These are phyloP conservation scores for Microbotryum silenes-acaulis DNA, from an alignment of 1,284 basidiomycete genomes.

Conservation along the genomic window DNA sequence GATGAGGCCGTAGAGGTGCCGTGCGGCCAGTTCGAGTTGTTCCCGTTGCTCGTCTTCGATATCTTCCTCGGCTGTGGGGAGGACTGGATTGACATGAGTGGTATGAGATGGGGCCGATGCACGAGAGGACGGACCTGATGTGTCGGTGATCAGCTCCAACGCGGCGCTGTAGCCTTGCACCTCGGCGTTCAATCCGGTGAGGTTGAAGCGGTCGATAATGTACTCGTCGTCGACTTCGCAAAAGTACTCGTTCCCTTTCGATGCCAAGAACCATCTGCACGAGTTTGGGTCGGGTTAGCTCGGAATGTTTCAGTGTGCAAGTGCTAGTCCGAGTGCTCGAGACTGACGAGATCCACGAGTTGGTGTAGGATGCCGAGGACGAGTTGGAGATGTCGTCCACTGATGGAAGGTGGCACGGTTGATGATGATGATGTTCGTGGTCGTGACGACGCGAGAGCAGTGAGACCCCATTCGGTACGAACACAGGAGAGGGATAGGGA, in stretches of 20 bases:
- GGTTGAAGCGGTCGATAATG: conserved; percentile 95
- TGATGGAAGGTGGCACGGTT: not conserved
- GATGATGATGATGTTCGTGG: not conserved
- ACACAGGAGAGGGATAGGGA: too few relatives aligned
- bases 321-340: not conserved
- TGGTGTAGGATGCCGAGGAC: conserved; percentile 36
- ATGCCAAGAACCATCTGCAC: conserved; percentile 81
- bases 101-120: not conserved
- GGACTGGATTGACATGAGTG: conserved; percentile 72
- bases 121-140: conserved; percentile 53
- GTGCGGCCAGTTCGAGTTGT: conserved; percentile 73
- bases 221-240: conserved; percentile 99
- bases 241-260: conserved; percentile 84
- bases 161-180: conserved; percentile 91
- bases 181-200: conserved; percentile 93
- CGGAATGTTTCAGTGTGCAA: not conserved
- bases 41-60: conserved; percentile 47
- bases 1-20: conserved; percentile 88
- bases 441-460: not conserved
- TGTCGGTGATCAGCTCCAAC: conserved; percentile 87
- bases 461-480: not conserved
- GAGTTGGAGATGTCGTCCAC: conserved; percentile 35
- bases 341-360: conserved; percentile 33
- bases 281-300: not conserved
- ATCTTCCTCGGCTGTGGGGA: conserved; percentile 51